Conservation (phyloP, 768 basidiomycete genomes). For the Rhodotorula graminis region DNA sequence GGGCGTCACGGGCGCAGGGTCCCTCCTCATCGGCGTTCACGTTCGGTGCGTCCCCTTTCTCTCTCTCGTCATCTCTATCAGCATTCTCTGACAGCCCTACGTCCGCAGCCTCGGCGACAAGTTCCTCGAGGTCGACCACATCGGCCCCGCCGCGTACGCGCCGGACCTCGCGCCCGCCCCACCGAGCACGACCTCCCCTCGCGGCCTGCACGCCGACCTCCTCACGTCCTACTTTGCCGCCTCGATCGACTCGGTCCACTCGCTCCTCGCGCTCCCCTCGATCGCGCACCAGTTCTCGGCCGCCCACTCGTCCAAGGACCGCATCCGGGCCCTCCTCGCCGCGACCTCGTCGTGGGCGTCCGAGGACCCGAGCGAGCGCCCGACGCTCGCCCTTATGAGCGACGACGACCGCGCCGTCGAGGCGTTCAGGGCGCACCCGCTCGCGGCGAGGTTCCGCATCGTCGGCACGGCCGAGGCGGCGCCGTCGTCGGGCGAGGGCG, state of each 20-base stretch:
- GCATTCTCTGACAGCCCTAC: background rate
- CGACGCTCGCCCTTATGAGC: constrained; percentile 28
- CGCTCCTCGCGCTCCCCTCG: constrained; percentile 5
- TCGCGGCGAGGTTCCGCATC: constrained; percentile 14
- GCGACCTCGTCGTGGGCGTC: background rate
- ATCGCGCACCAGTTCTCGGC: no score
- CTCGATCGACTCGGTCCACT: constrained; percentile 17
- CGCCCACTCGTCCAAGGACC: background rate
- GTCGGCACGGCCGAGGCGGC: constrained; percentile 3
- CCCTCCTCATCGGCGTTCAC: constrained; percentile 31
- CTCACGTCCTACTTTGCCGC: constrained; percentile 25
- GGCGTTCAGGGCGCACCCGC: constrained; percentile 14
- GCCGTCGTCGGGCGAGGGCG: no score
- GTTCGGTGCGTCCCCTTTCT: constrained; percentile 20
- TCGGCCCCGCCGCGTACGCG: constrained; percentile 11
- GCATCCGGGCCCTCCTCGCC: background rate
- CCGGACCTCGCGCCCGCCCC: background rate
- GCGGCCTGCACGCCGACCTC: constrained; percentile 8
- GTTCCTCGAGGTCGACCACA: constrained; percentile 24
- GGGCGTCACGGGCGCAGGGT: constrained; percentile 15
- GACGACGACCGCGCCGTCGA: constrained; percentile 22
- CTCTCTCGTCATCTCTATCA: no score
- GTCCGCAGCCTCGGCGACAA: constrained; percentile 33
- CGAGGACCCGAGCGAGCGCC: background rate
- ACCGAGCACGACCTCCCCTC: background rate